Evolutionary conservation across 805 yeast genomes (phyloP), one percentile per base, ranked within the genome.

Genomic region (Candida alai): DNA sequence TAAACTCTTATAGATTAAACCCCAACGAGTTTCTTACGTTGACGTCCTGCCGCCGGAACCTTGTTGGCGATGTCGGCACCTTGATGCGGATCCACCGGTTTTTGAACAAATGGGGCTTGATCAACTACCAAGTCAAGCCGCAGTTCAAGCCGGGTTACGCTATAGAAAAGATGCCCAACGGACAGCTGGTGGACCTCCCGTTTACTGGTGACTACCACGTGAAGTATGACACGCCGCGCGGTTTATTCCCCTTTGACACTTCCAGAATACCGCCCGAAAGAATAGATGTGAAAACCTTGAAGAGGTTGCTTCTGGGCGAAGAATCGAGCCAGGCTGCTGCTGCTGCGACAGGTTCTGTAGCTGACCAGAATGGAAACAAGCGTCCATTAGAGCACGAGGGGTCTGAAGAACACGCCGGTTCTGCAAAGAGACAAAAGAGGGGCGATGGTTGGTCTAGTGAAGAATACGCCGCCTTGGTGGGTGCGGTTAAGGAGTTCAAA

Each of bases 51-150:
- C 78, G 97, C 54, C 78, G 97, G 48, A 86, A 86, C 47, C 69
- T 89, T 37, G 88, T 86, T 10, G 95, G 96, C 37, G 97, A 89
- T 63, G 95, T 87, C 5, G 90, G 94, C 2, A 76, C 96, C 0
- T 73, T 89, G 40, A 74, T 88, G 70, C 76, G 96, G 43, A 78
- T 89, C 6, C 95, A 86, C 52, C 72, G 80, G 34, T 88, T 89
- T 52, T 63, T 89, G 38, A 85, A 78, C 47, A 84, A 83, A 55
- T 89, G 97, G 97, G 97, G 97, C 0, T 66, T 89, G 33, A 85
- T 89, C 34, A 89, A 89, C 58, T 89, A 89, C 56, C 97, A 89
- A 58, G 94, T 89, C 2, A 84, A 82, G 52, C 85, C 89, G 1
- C 84, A 77, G 42, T 68, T 79, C 35, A 74, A 80, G 42, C 93